Percentiles rank a stretch among this genome's conserved stretches.
Conservation (phyloP, 225 moss, liverwort and hornwort genomes). For the Pseudisothecium myosuroides region DNA sequence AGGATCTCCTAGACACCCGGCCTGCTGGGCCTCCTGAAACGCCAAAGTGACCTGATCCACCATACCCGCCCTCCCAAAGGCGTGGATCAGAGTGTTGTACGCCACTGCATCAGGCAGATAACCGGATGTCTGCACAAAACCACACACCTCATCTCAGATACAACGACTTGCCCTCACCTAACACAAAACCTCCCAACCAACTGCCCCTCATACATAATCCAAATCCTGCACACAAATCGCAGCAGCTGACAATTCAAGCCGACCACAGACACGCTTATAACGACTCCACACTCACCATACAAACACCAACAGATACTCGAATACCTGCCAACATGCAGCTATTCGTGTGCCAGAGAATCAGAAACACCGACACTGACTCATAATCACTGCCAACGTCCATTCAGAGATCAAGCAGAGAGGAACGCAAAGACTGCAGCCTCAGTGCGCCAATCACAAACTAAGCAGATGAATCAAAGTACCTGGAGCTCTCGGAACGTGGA, state of each 20-base stretch:
- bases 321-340: background rate
- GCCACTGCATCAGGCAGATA: slow-evolving; percentile 40
- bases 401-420: background rate
- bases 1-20: slow-evolving; percentile 28
- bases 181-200: background rate
- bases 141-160: background rate
- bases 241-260: background rate
- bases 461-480: background rate
- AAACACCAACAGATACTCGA: background rate
- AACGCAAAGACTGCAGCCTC: background rate
- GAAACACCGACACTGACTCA: background rate
- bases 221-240: background rate
- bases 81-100: slow-evolving; percentile 51
- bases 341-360: background rate
- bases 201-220: background rate
- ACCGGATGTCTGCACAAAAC: slow-evolving; percentile 25
- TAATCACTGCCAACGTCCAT: background rate
- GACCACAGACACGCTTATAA: background rate
- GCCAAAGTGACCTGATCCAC: slow-evolving; percentile 46
- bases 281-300: background rate
- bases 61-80: slow-evolving; percentile 49
- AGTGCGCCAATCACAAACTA: background rate
- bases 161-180: background rate
- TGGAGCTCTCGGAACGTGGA: slow-evolving; percentile 43
- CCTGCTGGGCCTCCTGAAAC: slow-evolving; percentile 38